Evolutionary conservation across 176 grass and related monocot genomes (phyloP).

Genomic region (Echinochloa phyllopogon): DNA sequence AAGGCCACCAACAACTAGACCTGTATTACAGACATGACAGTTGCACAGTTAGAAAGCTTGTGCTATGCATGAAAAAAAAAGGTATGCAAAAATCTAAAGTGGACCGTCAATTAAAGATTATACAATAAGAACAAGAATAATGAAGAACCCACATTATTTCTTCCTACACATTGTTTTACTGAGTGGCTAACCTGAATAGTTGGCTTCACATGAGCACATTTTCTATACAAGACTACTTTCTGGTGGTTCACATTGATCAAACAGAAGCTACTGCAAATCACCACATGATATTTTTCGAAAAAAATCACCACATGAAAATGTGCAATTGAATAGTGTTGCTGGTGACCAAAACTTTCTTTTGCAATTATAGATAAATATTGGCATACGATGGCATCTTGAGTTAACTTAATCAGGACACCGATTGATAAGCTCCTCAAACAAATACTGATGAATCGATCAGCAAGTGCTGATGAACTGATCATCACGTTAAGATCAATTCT

Average conservation of each 20-base stretch:
- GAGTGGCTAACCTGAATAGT: background rate
- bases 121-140: constrained; percentile 25
- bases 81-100: background rate
- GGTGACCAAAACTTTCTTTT: background rate
- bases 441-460: background rate
- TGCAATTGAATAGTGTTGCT: background rate
- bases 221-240: constrained; percentile 31
- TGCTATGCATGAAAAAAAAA: background rate
- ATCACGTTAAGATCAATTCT: background rate
- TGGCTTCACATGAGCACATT: background rate
- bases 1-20: constrained; percentile 92
- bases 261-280: constrained; percentile 20
- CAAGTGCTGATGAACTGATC: background rate
- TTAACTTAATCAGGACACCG: background rate
- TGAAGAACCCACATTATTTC: constrained; percentile 2
- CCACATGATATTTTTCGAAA: too few species aligned
- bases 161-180: background rate
- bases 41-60: constrained; percentile 7
- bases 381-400: background rate
- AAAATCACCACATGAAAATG: background rate
- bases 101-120: constrained; percentile 2
- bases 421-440: background rate
- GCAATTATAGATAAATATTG: background rate
- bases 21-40: constrained; percentile 52
- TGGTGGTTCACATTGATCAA: constrained; percentile 4